phyloP scores from a whole-genome alignment of 805 yeast species.

The Saccharomycopsis synnaedendra region DNA sequence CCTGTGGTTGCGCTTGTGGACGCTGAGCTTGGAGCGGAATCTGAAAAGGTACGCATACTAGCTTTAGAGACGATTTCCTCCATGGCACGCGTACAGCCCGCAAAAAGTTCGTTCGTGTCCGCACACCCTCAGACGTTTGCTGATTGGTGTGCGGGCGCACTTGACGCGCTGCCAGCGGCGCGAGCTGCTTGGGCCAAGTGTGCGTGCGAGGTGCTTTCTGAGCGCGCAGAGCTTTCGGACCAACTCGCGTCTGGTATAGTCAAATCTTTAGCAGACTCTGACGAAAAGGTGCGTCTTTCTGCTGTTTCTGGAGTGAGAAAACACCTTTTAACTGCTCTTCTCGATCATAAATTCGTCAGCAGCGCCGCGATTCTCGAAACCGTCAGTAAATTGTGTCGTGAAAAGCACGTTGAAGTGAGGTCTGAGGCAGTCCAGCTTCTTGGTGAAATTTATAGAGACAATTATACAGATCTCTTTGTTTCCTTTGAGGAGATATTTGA shows the following conservation, averaged over 20 bases:
- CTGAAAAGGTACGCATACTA: constrained; percentile 45
- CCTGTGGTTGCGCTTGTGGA: constrained; percentile 72
- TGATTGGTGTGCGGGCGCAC: constrained; percentile 64
- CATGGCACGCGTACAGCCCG: constrained; percentile 38
- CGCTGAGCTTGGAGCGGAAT: constrained; percentile 68
- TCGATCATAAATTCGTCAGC: constrained; percentile 37
- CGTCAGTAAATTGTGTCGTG: constrained; percentile 56
- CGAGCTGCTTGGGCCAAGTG: constrained; percentile 62
- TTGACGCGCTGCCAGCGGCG: constrained; percentile 56
- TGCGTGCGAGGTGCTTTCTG: constrained; percentile 34
- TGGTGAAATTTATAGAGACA: too few species aligned
- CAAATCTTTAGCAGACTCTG: constrained; percentile 64
- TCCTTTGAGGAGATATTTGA: constrained; percentile 18
- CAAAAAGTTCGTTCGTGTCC: constrained; percentile 45
- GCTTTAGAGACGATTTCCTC: constrained; percentile 69
- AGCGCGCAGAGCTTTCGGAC: constrained; percentile 32
- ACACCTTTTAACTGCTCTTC: constrained; percentile 30
- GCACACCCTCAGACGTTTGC: constrained; percentile 50
- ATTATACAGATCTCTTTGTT: constrained; percentile 39
- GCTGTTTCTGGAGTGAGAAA: constrained; percentile 43
- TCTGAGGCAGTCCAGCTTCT: constrained; percentile 42
- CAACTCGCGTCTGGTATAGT: constrained; percentile 49
- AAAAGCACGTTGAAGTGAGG: constrained; percentile 56
- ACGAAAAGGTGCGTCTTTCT: constrained; percentile 56
- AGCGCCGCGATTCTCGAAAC: constrained; percentile 35